A percentile compares a stretch with the other conserved stretches of the same genome.
phyloP scores from a whole-genome alignment of 306 rosid species.

The Acmispon strigosus region DNA sequence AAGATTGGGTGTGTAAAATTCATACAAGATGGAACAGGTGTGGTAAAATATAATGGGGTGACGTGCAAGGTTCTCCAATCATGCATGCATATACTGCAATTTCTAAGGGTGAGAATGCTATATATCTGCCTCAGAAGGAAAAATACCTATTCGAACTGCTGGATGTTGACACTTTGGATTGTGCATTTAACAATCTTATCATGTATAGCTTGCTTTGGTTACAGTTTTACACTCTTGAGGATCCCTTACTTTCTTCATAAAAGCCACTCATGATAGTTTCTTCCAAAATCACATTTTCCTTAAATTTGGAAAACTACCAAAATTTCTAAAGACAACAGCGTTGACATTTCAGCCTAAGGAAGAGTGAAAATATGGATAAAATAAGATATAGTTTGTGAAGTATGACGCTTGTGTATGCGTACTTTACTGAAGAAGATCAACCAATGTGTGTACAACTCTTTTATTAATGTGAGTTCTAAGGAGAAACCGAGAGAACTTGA shows the following conservation, averaged over 20 bases:
- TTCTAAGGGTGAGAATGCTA: neutral
- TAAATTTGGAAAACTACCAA: too few relatives aligned
- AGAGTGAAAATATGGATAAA: neutral
- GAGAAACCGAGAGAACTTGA: neutral
- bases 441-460: neutral
- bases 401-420: neutral
- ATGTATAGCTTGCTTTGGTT: neutral
- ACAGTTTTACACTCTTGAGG: too few relatives aligned
- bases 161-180: neutral
- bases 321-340: too few relatives aligned
- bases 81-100: too few relatives aligned
- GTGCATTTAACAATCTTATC: neutral
- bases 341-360: neutral
- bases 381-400: neutral
- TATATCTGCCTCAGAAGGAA: neutral
- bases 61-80: constrained; percentile 10
- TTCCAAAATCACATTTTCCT: too few relatives aligned
- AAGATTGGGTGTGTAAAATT: neutral
- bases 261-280: too few relatives aligned
- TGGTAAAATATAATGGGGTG: neutral
- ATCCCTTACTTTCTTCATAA: too few relatives aligned
- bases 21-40: too few relatives aligned
- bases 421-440: neutral
- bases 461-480: neutral
- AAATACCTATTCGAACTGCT: neutral